Base-by-base conservation (phyloP, 176 grass and related monocot species). In the Rhynchospora breviuscula region DNA sequence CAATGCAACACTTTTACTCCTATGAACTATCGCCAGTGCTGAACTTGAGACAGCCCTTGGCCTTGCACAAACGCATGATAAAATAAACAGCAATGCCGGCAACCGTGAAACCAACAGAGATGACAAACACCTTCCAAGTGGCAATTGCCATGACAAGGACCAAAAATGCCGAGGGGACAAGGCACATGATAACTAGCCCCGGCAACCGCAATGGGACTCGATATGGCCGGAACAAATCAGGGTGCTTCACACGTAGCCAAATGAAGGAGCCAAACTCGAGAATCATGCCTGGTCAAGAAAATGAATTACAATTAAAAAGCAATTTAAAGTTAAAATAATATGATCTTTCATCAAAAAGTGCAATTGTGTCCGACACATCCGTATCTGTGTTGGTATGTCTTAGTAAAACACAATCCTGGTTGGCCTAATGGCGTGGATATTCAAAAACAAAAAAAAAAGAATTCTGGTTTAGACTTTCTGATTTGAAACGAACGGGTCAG, bases 71-170 rank as follows among this genome's bases (percentile, higher is more conserved):
- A 10, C 4, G 25, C 95, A 94, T 91, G 59, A 91, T 40, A 71
- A 74, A 93, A 85, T 94, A 85, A 10, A 97, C 81, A 0, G 65
- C 84, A 15, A 93, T 52, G 8, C 90, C 90, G 3, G 65, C 63
- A 0, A 43, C 83, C 0, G 94, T 97, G 81, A 97, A 88, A 2
- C 81, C 84, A 2, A 78, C 85, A 17, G 86, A 81, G 83, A 97
- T 85, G 53, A 47, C 78, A 61, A 92, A 89, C 21, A 92, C 94
- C 90, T 91, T 92, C 94, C 94, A 97, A 0, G 86, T 87, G 4
- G 94, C 89, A 59, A 97, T 92, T 69, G 85, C 92, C 92, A 97
- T 94, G 83, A 97, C 89, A 75, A 97, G 90, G 59, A 97, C 22
- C 60, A 97, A 86, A 91, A 97, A 97, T 0, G 47, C 92, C 0